Base-by-base conservation (phyloP, 495 filamentous ascomycete species). In the Annulohypoxylon maeteangense region DNA sequence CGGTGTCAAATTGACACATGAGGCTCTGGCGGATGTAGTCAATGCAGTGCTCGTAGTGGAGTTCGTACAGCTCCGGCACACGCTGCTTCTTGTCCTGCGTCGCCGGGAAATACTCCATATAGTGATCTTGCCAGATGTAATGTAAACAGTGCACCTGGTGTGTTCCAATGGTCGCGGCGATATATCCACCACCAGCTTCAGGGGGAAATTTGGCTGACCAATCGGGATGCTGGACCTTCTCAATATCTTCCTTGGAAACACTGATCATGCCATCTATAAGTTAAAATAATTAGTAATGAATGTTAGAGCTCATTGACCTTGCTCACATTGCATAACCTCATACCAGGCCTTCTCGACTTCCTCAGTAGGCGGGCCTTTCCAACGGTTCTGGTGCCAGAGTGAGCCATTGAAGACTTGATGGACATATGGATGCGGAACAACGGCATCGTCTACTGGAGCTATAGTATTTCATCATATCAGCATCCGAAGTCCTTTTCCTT, bases 1-100 rank as follows among this genome's bases (percentile, higher is more conserved):
- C 62, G 1, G 70, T 75, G 32, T 77, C 76, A 31, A 76, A 78
- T 1, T 77, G 38, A 53, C 78, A 80, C 78, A 78, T 80, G 7
- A 78, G 25, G 32, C 55, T 62, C 62, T 80, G 76, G n/a, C 78
- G 23, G 29, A 78, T 75, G 48, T 78, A 79, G 32, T 78, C 76
- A 6, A 78, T 64, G 45, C 77, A 78, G 67, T 79, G 75, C 34
- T 78, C 72, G 56, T 65, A 78, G 48, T 76, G 73, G 8, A 59
- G 70, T 36, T 79, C 73, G 45, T 78, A 78, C 42, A 78, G 16
- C 60, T 78, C 75, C 6, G 77, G 75, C 0, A 78, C 62, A 5
- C 38, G 14, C 27, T 64, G 62, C 1, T 57, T 60, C 58, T 70
- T 67, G 25, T 27, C 40, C 51, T 62, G 56, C 18, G 56, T 54